Percentiles rank a stretch among this genome's conserved stretches.
Conservation (phyloP, 805 yeast species). For the Teunomyces barrocoloradensis region DNA sequence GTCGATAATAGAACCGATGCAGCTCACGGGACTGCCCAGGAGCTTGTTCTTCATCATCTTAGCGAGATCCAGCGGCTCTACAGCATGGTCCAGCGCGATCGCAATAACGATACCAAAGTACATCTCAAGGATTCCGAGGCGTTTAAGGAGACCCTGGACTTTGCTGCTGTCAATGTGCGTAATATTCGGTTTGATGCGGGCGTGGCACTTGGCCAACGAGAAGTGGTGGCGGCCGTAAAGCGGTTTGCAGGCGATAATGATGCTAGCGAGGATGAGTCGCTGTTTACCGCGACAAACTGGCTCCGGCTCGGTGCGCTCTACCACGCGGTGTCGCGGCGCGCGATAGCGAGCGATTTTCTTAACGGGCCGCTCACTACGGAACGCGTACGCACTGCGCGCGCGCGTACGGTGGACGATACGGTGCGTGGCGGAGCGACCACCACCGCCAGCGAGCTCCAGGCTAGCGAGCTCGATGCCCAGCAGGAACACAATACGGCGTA, state of each 20-base stretch:
- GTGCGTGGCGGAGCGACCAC: constrained; percentile 31
- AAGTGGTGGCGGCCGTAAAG: constrained; percentile 41
- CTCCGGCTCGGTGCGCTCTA: constrained; percentile 53
- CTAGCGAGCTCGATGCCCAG: constrained; percentile 48
- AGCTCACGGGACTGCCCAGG: constrained; percentile 57
- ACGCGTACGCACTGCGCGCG: constrained; percentile 41
- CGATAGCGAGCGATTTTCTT: constrained; percentile 57
- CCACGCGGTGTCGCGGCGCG: constrained; percentile 43
- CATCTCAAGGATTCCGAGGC: constrained; percentile 60
- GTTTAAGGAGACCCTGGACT: constrained; percentile 54
- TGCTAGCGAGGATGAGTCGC: constrained; percentile 19
- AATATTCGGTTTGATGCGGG: constrained; percentile 55
- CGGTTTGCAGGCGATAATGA: constrained; percentile 22
- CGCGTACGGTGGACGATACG: constrained; percentile 43
- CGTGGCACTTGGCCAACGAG: constrained; percentile 47
- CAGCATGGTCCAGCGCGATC: constrained; percentile 35
- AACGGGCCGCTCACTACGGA: constrained; percentile 70
- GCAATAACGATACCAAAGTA: constrained; percentile 32
- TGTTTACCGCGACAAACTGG: constrained; percentile 57
- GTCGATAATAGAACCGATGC: constrained; percentile 46
- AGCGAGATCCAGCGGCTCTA: constrained; percentile 47
- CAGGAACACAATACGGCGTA: constrained; percentile 63
- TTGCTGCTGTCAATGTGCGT: constrained; percentile 63
- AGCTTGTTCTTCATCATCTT: constrained; percentile 44
- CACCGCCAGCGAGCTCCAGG: constrained; percentile 55